phyloP scores from a whole-genome alignment of 306 rosid genomes.

The Gastrolobium villosum region DNA sequence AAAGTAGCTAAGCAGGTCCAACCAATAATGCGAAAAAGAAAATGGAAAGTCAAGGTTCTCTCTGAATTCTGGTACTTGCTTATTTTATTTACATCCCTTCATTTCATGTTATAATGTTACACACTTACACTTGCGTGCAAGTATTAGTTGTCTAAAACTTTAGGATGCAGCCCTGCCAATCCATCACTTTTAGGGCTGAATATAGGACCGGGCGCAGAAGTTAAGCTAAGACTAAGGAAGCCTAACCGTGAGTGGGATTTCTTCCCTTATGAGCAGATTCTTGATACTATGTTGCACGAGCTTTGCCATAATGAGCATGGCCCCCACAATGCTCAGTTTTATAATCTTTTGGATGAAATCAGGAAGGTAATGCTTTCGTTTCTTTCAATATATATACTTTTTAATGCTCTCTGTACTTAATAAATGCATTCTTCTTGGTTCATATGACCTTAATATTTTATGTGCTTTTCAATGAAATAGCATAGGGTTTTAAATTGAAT shows the following conservation, averaged over 20 bases:
- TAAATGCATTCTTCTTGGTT: neutral
- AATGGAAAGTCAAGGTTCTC: conserved; percentile 67
- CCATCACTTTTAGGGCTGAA: conserved; percentile 67
- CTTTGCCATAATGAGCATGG: conserved; percentile 71
- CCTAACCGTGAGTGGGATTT: conserved; percentile 66
- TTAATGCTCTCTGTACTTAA: neutral
- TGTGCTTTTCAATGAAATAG: neutral
- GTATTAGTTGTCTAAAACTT: conserved; percentile 30
- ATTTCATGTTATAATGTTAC: neutral
- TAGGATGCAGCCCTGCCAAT: conserved; percentile 63
- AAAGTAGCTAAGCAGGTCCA: conserved; percentile 67
- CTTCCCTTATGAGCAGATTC: conserved; percentile 69
- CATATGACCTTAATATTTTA: conserved; percentile 1
- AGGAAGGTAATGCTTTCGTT: conserved; percentile 56
- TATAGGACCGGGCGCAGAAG: conserved; percentile 67
- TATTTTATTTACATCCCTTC: neutral
- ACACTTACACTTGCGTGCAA: neutral
- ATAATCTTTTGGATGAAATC: conserved; percentile 67
- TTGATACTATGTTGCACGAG: conserved; percentile 74
- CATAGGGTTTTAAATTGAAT: conserved; percentile 8
- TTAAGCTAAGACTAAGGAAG: conserved; percentile 64
- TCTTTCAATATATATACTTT: neutral
- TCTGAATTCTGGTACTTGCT: conserved; percentile 66
- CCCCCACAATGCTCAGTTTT: conserved; percentile 67
- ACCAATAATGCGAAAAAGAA: conserved; percentile 64